Base-by-base conservation (phyloP, 2,329 filamentous ascomycete species). In the Calonectria montana region DNA sequence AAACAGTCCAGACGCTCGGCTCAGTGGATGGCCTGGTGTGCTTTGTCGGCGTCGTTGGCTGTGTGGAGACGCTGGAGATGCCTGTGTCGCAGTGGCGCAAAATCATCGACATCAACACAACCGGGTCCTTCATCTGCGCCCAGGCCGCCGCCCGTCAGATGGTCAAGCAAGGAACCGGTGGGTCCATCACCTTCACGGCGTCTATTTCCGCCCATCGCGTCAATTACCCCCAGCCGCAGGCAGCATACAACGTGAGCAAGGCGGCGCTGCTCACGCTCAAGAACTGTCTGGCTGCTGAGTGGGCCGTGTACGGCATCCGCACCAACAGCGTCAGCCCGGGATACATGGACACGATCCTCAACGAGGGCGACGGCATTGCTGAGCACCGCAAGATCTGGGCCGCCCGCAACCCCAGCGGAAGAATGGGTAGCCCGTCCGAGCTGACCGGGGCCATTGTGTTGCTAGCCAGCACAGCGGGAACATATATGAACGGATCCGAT, bases 271-370 rank as follows among this genome's bases (percentile, higher is more conserved):
- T 93, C 35, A 88, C 90, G 63, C 81, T 95, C 75, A 91, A 90
- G 62, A 90, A 88, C 74, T 91, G 70, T 25, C 31, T 77, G 4
- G 76, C 76, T 0, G 6, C 86, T 2, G 93, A 95, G 80, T 95
- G 93, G 93, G 91, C 91, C 0, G 83, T 85, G 0, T 88, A 92
- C 78, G 93, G 93, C 0, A 94, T 95, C 63, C 84, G 92, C 1
- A 91, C 93, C 7, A 95, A 95, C 74, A 90, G 86, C 8, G 87
- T 95, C 45, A 91, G 88, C 41, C 93, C 93, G 0, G 93, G 93
- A 0, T 95, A 95, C 75, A 94, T 94, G 91, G 92, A 94, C 76
- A 94, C 92, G 0, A 90, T 94, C 16, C 82, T 95, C 55, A 95
- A 94, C 77, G 91, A 91, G 70, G 91, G 92, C 0, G 86, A 88